Conservation (phyloP, 495 filamentous ascomycete species). For the Tuber aestivum region DNA sequence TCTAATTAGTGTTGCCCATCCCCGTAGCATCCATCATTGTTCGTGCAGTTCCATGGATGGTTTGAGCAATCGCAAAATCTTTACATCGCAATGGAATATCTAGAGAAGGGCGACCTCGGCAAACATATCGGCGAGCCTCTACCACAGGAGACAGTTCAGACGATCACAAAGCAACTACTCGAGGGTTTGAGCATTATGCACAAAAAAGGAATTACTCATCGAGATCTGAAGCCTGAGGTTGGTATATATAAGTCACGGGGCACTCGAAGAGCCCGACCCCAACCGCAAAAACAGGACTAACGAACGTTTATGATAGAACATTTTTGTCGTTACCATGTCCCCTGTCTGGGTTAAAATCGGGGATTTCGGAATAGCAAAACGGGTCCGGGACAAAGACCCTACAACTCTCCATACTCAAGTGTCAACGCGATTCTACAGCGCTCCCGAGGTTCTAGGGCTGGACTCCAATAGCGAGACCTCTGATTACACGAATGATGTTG, state of each 20-base stretch:
- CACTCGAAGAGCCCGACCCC: too few species aligned
- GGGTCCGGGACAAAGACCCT: neutral
- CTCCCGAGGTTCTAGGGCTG: neutral
- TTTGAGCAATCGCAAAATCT: neutral
- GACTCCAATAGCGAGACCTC: neutral
- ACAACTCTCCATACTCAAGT: neutral
- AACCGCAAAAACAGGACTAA: too few species aligned
- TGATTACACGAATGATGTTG: neutral
- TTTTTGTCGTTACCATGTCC: too few species aligned
- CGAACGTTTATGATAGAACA: too few species aligned
- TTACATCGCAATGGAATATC: conserved; percentile 17
- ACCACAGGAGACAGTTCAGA: neutral
- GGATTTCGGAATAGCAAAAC: conserved; percentile 7
- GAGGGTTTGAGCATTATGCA: conserved; percentile 17
- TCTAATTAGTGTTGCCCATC: too few species aligned
- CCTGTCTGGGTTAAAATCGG: neutral
- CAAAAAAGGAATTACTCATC: conserved; percentile 6
- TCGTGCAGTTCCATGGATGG: conserved; percentile 18
- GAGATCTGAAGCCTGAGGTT: conserved; percentile 12
- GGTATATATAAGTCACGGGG: too few species aligned
- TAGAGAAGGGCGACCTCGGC: conserved; percentile 3
- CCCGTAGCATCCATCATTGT: neutral
- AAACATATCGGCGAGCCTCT: neutral
- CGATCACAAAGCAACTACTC: conserved; percentile 12
- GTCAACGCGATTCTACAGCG: neutral